Base-by-base conservation (phyloP, 192 early-diverging fungal genomes). In the Oehlia diaphana region DNA sequence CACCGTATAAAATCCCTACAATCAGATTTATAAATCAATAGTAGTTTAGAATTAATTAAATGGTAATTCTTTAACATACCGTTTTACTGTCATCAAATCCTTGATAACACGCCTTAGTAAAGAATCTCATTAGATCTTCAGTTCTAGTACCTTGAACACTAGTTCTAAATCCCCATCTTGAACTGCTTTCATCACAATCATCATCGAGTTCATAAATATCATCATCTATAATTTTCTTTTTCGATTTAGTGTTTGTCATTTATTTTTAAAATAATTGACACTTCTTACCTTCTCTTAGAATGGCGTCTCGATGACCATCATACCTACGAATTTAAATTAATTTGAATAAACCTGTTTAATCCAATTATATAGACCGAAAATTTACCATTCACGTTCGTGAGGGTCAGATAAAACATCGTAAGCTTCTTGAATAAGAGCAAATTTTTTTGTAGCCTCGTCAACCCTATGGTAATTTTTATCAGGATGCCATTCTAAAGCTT, bases 331-430 rank as follows among this genome's bases (percentile, higher is more conserved):
- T 33, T 21, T 23, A 63, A 47, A 62, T 37, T 33, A 10, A 67
- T 66, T 35, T 35, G 21, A 33, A 21, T 67, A 7, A 66, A 28
- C 9, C 9, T 4, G 33, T 67, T 67, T 6, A 67, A 67, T 58
- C 50, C 16, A 58, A 19, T 58, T 19, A 58, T 10, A 7, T 58
- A 19, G 10, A 58, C 4, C 16, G 21, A 58, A 21, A 16, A 21
- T 63, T 37, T 63, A 75, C 73, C 73, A 75, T 21, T n/a, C 42
- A 39, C 73, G n/a, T 75, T 75, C 73, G 13, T 75, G 58, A 19
- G 92, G 92, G 86, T 99, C 96, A 53, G 90, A 94, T 47, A 99
- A 85, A 2, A 96, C 93, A 81, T 98, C 95, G 82, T 99, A 98
- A 8, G 98, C 98, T 74, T 95, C 89, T 78, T 94, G 95, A 69